A percentile compares a stretch with the other conserved stretches of the same genome.
Evolutionary conservation across 2,329 filamentous ascomycete species (phyloP).

Genomic region (Colletotrichum somersetense): DNA sequence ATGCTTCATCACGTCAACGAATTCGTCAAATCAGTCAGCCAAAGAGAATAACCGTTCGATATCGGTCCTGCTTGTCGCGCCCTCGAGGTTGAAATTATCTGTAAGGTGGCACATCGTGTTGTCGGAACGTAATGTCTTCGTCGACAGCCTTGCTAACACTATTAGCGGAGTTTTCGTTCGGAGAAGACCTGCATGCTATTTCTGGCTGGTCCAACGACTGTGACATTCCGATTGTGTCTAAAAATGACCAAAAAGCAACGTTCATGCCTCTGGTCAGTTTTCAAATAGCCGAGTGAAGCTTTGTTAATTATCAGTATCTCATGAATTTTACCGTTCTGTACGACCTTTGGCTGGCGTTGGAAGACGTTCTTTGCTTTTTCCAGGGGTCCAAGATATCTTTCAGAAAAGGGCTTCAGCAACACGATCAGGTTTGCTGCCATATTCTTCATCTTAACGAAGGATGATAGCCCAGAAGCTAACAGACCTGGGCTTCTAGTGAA

Average conservation of each 20-base stretch:
- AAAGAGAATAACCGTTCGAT: conserved; percentile 8
- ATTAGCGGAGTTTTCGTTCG: conserved; percentile 47
- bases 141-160: not conserved
- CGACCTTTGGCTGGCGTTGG: not conserved
- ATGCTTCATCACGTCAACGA: conserved; percentile 44
- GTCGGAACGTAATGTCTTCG: not conserved
- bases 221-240: conserved; percentile 45
- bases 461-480: too few species aligned
- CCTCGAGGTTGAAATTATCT: conserved; percentile 30
- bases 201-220: conserved; percentile 44
- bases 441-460: not conserved
- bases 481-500: not conserved
- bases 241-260: conserved; percentile 49
- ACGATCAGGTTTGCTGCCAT: conserved; percentile 5
- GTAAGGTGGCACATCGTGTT: not conserved
- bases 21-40: conserved; percentile 34
- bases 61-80: conserved; percentile 15
- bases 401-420: conserved; percentile 8
- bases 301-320: not conserved
- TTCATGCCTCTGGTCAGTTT: conserved; percentile 47
- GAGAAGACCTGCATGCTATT: conserved; percentile 44
- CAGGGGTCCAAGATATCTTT: not conserved
- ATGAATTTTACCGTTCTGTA: conserved; percentile 19
- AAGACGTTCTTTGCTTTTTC: not conserved
- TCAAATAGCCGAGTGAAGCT: not conserved